These are phyloP conservation scores for Sicyos edulis DNA, from an alignment of 306 rosid genomes.

Conservation along the genomic window DNA sequence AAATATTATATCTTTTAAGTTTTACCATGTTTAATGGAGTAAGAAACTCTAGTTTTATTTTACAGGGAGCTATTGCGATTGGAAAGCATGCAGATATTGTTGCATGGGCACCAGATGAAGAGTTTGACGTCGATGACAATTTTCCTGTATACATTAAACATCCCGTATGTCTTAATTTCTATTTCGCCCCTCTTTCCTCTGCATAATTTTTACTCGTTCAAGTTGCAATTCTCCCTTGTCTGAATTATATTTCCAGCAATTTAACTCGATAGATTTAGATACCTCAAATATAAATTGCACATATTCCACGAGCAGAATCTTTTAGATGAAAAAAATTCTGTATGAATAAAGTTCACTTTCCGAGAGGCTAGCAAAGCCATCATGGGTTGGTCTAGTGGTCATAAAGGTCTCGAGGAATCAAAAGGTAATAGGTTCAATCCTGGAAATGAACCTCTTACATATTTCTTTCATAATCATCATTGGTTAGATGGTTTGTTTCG, in stretches of 20 bases:
- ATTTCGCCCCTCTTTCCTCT: neutral
- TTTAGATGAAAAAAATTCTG: neutral
- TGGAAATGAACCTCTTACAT: too few species aligned
- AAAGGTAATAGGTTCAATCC: too few species aligned
- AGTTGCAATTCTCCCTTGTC: neutral
- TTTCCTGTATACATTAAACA: slow-evolving; percentile 54
- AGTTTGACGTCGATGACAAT: slow-evolving; percentile 52
- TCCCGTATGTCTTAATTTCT: slow-evolving; percentile 42
- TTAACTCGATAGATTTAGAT: neutral
- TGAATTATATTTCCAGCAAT: slow-evolving; percentile 1
- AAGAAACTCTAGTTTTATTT: neutral
- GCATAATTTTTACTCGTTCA: neutral
- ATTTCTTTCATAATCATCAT: too few species aligned
- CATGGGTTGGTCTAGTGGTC: too few species aligned
- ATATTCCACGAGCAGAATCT: neutral
- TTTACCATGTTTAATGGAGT: slow-evolving; percentile 7
- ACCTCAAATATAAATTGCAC: neutral
- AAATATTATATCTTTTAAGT: neutral
- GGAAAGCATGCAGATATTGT: slow-evolving; percentile 86
- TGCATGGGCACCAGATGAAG: slow-evolving; percentile 85
- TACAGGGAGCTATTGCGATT: slow-evolving; percentile 65
- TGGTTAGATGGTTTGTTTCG: too few species aligned
- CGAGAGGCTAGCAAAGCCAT: neutral
- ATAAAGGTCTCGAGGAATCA: too few species aligned
- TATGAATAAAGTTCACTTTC: neutral